Evolutionary conservation across 805 yeast genomes (phyloP).

Genomic region (Pichia nakasei): DNA sequence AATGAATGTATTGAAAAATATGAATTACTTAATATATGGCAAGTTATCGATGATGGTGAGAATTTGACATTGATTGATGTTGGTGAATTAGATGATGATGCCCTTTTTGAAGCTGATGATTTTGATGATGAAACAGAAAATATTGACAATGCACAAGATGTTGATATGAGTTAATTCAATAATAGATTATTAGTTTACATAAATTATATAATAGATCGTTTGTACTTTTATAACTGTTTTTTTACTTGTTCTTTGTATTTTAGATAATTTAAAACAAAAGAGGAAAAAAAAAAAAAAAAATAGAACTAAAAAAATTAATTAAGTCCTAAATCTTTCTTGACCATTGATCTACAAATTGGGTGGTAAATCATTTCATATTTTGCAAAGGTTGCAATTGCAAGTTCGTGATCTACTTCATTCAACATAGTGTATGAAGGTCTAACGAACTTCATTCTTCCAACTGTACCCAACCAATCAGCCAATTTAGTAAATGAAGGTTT

Average conservation of each 20-base stretch:
- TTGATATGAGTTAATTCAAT: conserved; percentile 1
- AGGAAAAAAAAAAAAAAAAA: too few species aligned
- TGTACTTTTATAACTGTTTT: not conserved
- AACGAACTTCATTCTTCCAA: conserved; percentile 91
- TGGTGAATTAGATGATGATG: conserved; percentile 28
- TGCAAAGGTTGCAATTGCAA: conserved; percentile 60
- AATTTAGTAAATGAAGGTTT: conserved; percentile 39
- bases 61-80: conserved; percentile 46
- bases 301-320: not conserved
- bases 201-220: not conserved
- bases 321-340: conserved; percentile 68
- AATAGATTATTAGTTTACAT: too few species aligned
- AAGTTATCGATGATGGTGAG: conserved; percentile 61
- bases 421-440: conserved; percentile 75
- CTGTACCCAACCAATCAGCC: conserved; percentile 82
- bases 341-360: conserved; percentile 76
- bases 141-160: not conserved
- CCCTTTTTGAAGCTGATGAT: conserved; percentile 2
- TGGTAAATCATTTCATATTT: conserved; percentile 58
- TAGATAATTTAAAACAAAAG: conserved; percentile 5
- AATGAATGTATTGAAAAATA: conserved; percentile 71
- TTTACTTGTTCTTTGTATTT: not conserved
- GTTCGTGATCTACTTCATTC: conserved; percentile 50
- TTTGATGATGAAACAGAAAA: not conserved
- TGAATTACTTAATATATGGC: conserved; percentile 65